Base-by-base conservation (phyloP, 148 eudicot species). In the Vaccinium darrowii region DNA sequence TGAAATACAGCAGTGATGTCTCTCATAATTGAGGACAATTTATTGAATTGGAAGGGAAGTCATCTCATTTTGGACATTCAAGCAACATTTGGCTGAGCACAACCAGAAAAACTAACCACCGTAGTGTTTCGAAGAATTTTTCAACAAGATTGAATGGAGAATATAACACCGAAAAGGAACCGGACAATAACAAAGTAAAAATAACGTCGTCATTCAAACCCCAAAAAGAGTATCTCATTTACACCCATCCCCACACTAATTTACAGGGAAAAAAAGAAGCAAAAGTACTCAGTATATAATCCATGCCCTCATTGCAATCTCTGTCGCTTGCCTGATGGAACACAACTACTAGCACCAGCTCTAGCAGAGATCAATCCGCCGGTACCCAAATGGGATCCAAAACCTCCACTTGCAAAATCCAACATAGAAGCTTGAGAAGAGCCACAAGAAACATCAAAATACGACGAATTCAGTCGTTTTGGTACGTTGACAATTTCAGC, bases 341-440 rank as follows among this genome's bases (percentile, higher is more conserved):
- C 74, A 69, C 30, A 69, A 13, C 74, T 69, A 69, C 19, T 27
- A 69, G 74, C 74, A 69, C 33, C 5, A 69, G 19, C 74, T 27
- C 74, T 8, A 4, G 74, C 39, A 27, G 39, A 27, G 14, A 60
- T 21, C 85, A 83, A 30, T 10, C 60, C 58, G 39, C 33, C 81
- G 65, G 39, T 74, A 43, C 43, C 73, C 5, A 87, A 39, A 78
- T 84, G 30, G 27, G 80, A 80, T 4, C 85, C 84, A 23, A 78
- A 81, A 50, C 58, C 4, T 18, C 86, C 82, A 83, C 80, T 47
- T 0, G 63, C 80, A 82, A 88, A 89, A 69, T 84, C 79, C 83
- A 87, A 39, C 88, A 86, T 56, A 43, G 90, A 54, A 3, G 85
- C 58, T 67, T 90, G 86, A 15, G 86, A 86, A 67, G 90, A 82